Percentiles rank a stretch among this genome's conserved stretches.
These are phyloP conservation scores for Tolypocladium capitatum DNA, from an alignment of 2,329 filamentous ascomycete genomes.

Conservation along the genomic window DNA sequence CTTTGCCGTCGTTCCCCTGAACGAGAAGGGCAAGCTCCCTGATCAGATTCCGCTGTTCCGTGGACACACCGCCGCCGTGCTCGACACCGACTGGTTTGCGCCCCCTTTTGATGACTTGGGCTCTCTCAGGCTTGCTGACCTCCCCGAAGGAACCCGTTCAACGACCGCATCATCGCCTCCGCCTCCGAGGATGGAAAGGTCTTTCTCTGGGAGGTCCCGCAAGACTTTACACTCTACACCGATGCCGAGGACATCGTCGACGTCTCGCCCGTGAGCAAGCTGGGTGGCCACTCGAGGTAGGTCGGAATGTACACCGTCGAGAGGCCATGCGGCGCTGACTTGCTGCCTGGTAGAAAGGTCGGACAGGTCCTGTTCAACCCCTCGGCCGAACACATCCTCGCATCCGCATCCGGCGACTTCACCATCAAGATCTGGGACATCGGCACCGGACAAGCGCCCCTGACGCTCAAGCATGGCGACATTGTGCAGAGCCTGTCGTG, in stretches of 20 bases:
- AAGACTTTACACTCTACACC: slow-evolving; percentile 71
- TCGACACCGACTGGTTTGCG: slow-evolving; percentile 85
- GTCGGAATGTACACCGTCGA: slow-evolving; percentile 7
- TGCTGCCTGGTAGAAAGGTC: slow-evolving; percentile 56
- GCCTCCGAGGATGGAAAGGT: slow-evolving; percentile 95
- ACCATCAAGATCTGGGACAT: slow-evolving; percentile 95
- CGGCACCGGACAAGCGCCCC: slow-evolving; percentile 57
- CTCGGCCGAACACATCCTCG: slow-evolving; percentile 86
- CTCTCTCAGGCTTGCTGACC: slow-evolving; percentile 7
- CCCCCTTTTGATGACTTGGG: slow-evolving; percentile 3
- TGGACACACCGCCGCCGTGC: slow-evolving; percentile 86
- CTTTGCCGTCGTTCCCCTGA: slow-evolving; percentile 86
- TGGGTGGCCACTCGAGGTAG: slow-evolving; percentile 77
- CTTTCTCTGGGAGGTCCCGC: slow-evolving; percentile 89
- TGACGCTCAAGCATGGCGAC: slow-evolving; percentile 74
- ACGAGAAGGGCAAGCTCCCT: slow-evolving; percentile 79
- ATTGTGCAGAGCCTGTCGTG: slow-evolving; percentile 93
- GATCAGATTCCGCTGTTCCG: slow-evolving; percentile 91
- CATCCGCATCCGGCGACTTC: slow-evolving; percentile 89
- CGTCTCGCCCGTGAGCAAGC: slow-evolving; percentile 66
- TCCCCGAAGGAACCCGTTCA: slow-evolving; percentile 74
- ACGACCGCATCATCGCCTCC: slow-evolving; percentile 84
- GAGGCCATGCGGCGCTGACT: not conserved
- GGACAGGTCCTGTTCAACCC: slow-evolving; percentile 98
- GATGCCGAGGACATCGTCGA: slow-evolving; percentile 77